Conservation (phyloP, 768 basidiomycete species). For the Lactarius tabidus region DNA sequence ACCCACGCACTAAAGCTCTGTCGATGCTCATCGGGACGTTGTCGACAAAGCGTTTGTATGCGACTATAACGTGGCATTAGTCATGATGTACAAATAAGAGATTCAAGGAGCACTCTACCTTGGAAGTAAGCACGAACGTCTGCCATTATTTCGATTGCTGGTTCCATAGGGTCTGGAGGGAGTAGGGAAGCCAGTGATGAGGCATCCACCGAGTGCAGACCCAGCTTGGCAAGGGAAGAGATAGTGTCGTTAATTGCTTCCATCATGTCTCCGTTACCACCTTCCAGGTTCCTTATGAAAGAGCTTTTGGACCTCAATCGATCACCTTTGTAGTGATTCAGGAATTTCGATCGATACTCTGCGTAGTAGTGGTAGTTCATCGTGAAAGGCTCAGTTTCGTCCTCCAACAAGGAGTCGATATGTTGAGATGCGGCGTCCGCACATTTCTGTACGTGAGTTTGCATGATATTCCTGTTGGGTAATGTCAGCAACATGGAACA, state of each 20-base stretch:
- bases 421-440: neutral
- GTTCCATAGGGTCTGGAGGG: conserved; percentile 49
- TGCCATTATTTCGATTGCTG: conserved; percentile 62
- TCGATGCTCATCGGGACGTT: conserved; percentile 56
- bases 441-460: conserved; percentile 8
- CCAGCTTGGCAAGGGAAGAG: conserved; percentile 37
- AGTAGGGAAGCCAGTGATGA: conserved; percentile 47
- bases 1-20: conserved; percentile 48
- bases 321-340: conserved; percentile 43
- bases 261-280: neutral
- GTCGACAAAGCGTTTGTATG: conserved; percentile 58
- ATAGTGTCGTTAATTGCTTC: conserved; percentile 30
- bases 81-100: neutral
- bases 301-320: conserved; percentile 14
- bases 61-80: conserved; percentile 35
- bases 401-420: conserved; percentile 16
- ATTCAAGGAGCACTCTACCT: conserved; percentile 40
- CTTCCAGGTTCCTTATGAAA: neutral
- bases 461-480: conserved; percentile 11
- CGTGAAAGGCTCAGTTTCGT: conserved; percentile 26
- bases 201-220: conserved; percentile 36
- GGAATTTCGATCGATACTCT: conserved; percentile 44
- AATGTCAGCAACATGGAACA: neutral
- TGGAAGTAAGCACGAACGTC: conserved; percentile 70
- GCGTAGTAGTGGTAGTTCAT: conserved; percentile 28